Base-by-base conservation (phyloP, 148 eudicot genomes). In the Chenopodium formosanum region DNA sequence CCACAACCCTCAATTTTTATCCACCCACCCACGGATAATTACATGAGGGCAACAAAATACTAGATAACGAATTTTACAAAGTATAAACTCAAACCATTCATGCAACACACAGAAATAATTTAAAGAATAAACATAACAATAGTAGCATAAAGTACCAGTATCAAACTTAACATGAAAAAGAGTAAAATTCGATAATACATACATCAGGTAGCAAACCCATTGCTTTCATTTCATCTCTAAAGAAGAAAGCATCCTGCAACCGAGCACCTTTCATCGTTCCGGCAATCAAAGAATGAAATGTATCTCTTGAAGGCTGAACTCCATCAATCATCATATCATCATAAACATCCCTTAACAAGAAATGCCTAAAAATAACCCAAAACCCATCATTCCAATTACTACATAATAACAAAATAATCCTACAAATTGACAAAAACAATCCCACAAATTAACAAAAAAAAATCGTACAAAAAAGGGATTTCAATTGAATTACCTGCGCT, bases 131-230 rank as follows among this genome's bases (percentile, higher is more conserved):
- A 68, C 19, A 68, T 68, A 68, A 66, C 3, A 27, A 1, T 11
- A 31, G 4, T 40, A 23, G 14, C 4, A 29, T 22, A 29, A 32
- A 17, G 63, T 4, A 62, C 7, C 16, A 56, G 17, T 56, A 56
- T 22, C 62, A 56, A 48, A 56, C 22, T 56, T 56, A 14, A 56
- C 62, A 56, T 50, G 22, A 56, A 17, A 12, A 2, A 56, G 20
- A 13, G 22, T 17, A 56, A 17, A 56, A 17, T 56, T 56, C 23
- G 0, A 70, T 3, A 9, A 68, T 58, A 88, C 93, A 81, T 93
- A 95, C 99, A 92, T 95, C 97, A 84, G 99, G 97, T 78, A 89
- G 87, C 91, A 95, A 91, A 65, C 99, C 99, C 94, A 91, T 91
- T 80, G 94, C 74, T 80, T 84, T 92, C 99, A 95, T 95, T 78